Evolutionary conservation across 345 rosid species (phyloP).

Genomic region (Salix exigua): DNA sequence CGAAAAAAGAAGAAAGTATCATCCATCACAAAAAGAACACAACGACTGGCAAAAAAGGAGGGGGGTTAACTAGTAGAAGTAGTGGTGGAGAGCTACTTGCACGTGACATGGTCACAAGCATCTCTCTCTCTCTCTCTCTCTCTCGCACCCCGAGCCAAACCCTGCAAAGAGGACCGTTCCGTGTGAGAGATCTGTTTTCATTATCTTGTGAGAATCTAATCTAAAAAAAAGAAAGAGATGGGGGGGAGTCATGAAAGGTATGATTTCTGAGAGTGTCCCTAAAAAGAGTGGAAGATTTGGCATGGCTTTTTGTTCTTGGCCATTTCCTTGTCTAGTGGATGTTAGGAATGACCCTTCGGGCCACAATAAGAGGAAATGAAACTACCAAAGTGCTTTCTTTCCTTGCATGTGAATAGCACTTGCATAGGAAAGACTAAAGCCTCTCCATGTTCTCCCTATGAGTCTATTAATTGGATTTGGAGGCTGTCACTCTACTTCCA

Average conservation of each 20-base stretch:
- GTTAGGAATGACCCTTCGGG: not conserved
- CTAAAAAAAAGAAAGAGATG: slow-evolving; percentile 5
- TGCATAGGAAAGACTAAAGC: not conserved
- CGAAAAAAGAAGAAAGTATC: not conserved
- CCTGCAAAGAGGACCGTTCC: slow-evolving; percentile 15
- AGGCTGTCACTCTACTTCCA: not conserved
- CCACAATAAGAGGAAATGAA: not conserved
- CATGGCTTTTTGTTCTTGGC: not conserved
- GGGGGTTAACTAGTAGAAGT: not conserved
- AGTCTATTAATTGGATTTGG: not conserved
- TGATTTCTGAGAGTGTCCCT: slow-evolving; percentile 9
- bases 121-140: too few relatives aligned
- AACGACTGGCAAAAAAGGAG: not conserved
- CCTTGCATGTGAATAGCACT: slow-evolving; percentile 15
- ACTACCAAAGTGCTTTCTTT: slow-evolving; percentile 13
- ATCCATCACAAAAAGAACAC: not conserved
- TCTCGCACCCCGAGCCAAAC: not conserved
- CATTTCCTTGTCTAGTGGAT: not conserved
- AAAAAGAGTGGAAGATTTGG: slow-evolving; percentile 21
- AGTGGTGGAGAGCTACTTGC: slow-evolving; percentile 13
- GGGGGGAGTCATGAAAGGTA: slow-evolving; percentile 8
- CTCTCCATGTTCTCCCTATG: not conserved
- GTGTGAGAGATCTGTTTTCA: slow-evolving; percentile 21
- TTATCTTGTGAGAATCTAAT: slow-evolving; percentile 21
- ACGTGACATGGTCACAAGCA: slow-evolving; percentile 32